A percentile compares a stretch with the other conserved stretches of the same genome.
These are phyloP conservation scores for Pyricularia pennisetigena DNA, from an alignment of 2,329 filamentous ascomycete genomes.

Conservation along the genomic window DNA sequence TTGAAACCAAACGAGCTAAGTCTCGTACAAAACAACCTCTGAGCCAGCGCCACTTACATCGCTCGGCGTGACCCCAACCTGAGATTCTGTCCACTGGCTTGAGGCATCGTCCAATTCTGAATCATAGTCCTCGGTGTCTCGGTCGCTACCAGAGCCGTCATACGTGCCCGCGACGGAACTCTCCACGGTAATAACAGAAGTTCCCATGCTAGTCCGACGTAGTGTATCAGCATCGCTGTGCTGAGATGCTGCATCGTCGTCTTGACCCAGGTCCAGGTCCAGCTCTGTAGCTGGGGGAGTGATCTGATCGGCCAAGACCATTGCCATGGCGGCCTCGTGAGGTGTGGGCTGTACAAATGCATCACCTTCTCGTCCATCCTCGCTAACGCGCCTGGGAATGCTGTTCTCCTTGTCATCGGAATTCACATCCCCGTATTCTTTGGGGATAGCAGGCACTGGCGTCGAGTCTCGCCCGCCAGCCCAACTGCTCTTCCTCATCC, in stretches of 20 bases:
- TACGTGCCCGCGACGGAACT: slow-evolving; percentile 10
- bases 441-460: slow-evolving; percentile 13
- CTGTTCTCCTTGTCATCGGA: slow-evolving; percentile 38
- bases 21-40: slow-evolving; percentile 14
- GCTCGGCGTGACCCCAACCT: slow-evolving; percentile 11
- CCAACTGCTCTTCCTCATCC: slow-evolving; percentile 61
- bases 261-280: slow-evolving; percentile 9
- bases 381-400: slow-evolving; percentile 10
- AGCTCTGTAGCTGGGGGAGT: slow-evolving; percentile 4
- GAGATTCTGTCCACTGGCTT: slow-evolving; percentile 41
- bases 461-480: slow-evolving; percentile 28
- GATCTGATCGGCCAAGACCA: slow-evolving; percentile 5
- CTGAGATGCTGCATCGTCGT: slow-evolving; percentile 21
- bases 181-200: slow-evolving; percentile 30
- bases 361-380: slow-evolving; percentile 6
- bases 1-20: neutral
- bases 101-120: slow-evolving; percentile 15
- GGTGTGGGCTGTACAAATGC: neutral
- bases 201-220: slow-evolving; percentile 36
- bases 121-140: slow-evolving; percentile 19
- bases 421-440: slow-evolving; percentile 41
- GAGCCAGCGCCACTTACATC: neutral
- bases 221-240: slow-evolving; percentile 42
- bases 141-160: slow-evolving; percentile 7
- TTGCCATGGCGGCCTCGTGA: neutral